phyloP scores from a whole-genome alignment of 352 stramenopile genomes.

The Pythium sukuiense region DNA sequence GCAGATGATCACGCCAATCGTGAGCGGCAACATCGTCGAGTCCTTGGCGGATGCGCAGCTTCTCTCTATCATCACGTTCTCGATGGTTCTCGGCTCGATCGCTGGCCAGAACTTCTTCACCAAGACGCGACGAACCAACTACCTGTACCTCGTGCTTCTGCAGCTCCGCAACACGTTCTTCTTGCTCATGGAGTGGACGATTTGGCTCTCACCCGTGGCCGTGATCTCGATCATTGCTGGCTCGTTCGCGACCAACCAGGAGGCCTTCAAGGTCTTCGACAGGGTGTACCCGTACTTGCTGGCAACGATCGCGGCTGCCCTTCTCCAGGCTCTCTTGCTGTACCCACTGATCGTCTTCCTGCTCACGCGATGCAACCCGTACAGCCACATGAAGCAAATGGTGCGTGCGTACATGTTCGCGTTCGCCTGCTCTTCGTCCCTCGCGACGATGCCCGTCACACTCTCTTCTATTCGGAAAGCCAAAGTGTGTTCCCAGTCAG shows the following conservation, averaged over 20 bases:
- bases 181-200: conserved; percentile 65
- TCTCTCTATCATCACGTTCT: conserved; percentile 67
- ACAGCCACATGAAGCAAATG: conserved; percentile 72
- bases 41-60: conserved; percentile 50
- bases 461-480: conserved; percentile 66
- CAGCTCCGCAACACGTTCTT: conserved; percentile 81
- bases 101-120: conserved; percentile 60
- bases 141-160: conserved; percentile 62
- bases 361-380: conserved; percentile 68
- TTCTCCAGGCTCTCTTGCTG: conserved; percentile 39
- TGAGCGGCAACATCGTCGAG: conserved; percentile 65
- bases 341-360: conserved; percentile 68
- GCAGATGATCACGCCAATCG: conserved; percentile 49
- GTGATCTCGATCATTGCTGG: conserved; percentile 69
- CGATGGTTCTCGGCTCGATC: conserved; percentile 63
- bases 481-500: conserved; percentile 63
- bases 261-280: conserved; percentile 34
- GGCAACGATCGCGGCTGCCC: no score
- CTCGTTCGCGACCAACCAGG: conserved; percentile 52
- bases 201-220: conserved; percentile 67
- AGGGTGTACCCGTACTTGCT: conserved; percentile 64
- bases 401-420: conserved; percentile 67
- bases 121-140: conserved; percentile 59
- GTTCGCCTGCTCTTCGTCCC: conserved; percentile 64
- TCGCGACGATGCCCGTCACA: conserved; percentile 68